These are phyloP conservation scores for Debaryomyces hansenii DNA, from an alignment of 805 yeast species.

Conservation along the genomic window DNA sequence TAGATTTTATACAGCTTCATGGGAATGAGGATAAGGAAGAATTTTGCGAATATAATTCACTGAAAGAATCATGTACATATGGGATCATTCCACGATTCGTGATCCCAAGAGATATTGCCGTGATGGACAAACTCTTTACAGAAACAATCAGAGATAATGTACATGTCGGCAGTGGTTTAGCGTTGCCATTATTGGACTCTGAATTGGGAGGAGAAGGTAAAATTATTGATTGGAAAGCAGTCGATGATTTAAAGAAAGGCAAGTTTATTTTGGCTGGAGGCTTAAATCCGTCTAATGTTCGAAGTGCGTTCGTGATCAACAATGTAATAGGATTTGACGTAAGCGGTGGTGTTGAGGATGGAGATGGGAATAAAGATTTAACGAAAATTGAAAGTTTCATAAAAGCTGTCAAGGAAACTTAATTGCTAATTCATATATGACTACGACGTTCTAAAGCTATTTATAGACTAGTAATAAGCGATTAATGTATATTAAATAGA, in stretches of 20 bases:
- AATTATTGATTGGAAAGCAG: conserved; percentile 65
- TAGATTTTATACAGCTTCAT: conserved; percentile 87
- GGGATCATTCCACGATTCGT: conserved; percentile 78
- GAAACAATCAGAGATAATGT: conserved; percentile 4
- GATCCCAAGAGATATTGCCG: conserved; percentile 48
- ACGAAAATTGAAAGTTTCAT: conserved; percentile 63
- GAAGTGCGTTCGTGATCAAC: conserved; percentile 42
- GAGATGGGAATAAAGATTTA: conserved; percentile 69
- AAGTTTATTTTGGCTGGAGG: conserved; percentile 87
- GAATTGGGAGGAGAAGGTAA: conserved; percentile 93
- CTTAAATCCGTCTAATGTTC: conserved; percentile 71
- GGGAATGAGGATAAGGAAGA: conserved; percentile 62
- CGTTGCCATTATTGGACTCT: conserved; percentile 73
- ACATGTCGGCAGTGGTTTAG: conserved; percentile 33
- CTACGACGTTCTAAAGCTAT: neutral
- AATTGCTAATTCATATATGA: too few species aligned
- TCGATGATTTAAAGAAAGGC: conserved; percentile 38
- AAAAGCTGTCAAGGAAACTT: conserved; percentile 39
- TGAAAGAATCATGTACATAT: conserved; percentile 23
- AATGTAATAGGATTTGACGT: conserved; percentile 93
- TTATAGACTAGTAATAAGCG: too few species aligned
- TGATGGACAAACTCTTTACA: conserved; percentile 10
- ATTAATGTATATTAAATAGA: too few species aligned
- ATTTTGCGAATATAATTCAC: conserved; percentile 42
- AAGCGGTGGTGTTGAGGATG: conserved; percentile 86